Conservation (phyloP, 2,329 filamentous ascomycete species). For the Plenodomus biglobosus region DNA sequence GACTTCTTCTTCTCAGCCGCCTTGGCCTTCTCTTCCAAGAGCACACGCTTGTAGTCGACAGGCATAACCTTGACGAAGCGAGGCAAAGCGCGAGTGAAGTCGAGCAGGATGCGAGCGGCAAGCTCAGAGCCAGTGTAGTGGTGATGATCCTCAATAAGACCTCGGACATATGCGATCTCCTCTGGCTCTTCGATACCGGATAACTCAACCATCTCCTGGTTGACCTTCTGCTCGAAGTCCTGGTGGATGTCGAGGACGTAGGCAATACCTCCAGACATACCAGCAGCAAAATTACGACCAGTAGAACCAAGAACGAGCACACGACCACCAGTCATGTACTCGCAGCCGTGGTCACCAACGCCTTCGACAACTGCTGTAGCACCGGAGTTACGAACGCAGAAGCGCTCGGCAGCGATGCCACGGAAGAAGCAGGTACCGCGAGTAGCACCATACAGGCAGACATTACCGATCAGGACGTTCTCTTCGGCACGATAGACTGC, state of each 20-base stretch:
- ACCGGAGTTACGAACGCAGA: constrained; percentile 94
- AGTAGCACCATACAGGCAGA: constrained; percentile 93
- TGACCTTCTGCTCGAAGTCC: constrained; percentile 91
- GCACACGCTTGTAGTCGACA: constrained; percentile 92
- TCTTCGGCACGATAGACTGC: constrained; percentile 95
- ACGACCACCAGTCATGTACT: constrained; percentile 98
- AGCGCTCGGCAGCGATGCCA: constrained; percentile 92
- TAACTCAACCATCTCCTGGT: constrained; percentile 96
- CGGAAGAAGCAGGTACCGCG: constrained; percentile 93
- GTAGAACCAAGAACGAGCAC: constrained; percentile 83
- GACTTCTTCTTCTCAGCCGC: constrained; percentile 81
- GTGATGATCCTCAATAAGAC: constrained; percentile 93
- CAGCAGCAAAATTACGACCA: constrained; percentile 94
- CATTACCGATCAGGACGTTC: constrained; percentile 91
- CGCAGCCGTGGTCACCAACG: constrained; percentile 92
- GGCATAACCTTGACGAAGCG: constrained; percentile 93
- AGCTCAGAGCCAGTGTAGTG: constrained; percentile 97
- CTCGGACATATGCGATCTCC: constrained; percentile 87
- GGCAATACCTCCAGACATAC: constrained; percentile 97
- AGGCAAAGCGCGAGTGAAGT: constrained; percentile 87
- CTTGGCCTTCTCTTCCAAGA: constrained; percentile 83
- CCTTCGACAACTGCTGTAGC: constrained; percentile 95
- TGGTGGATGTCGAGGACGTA: constrained; percentile 88
- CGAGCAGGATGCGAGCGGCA: constrained; percentile 87
- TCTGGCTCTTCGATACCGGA: constrained; percentile 78